Base-by-base conservation (phyloP, 257 asterid species). In the Plantago major region DNA sequence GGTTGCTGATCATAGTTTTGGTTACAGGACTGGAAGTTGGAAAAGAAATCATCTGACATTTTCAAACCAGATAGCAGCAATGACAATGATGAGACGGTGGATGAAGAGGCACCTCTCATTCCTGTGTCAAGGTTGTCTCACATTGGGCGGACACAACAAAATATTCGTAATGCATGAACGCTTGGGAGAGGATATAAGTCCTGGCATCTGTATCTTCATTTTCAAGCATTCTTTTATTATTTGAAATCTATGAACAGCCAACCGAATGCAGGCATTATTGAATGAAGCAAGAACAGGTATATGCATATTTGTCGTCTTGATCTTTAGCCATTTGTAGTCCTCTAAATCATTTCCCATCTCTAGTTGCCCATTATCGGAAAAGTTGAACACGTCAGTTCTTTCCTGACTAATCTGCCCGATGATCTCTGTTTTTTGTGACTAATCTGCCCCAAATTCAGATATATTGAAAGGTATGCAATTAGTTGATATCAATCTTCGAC, bases 41-140 rank as follows among this genome's bases (percentile, higher is more conserved):
- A 84, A 63, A 86, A 84, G 86, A 83, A 78, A 79, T 79, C 85
- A n/a, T 86, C 95, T 18, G 92, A 86, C 75, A 62, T 86, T 38
- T 78, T 60, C 60, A 72, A 22, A 57, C 76, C 87, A 11, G 84
- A 83, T 57, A 67, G 49, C 52, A 71, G 60, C 53, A 66, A 66
- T 15, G 60, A 37, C 10, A 71, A 62, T 46, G 66, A 13, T 59
- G 73, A 55, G 84, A 75, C 17, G 0, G 65, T 65, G 42, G 88
- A 84, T 74, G 93, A 79, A 68, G 93, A 84, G 75, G 82, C 89
- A 13, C 87, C 89, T 47, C 64, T 82, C 28, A 57, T 82, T 56
- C 62, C 88, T 58, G 65, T 85, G 18, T 79, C 85, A 14, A 81
- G 95, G 79, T 67, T 83, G 52, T 79, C 88, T 44, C 83, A 75